A percentile compares a stretch with the other conserved stretches of the same genome.
Evolutionary conservation across 2,329 filamentous ascomycete species (phyloP).

Genomic region (Diplocarpon rosae): DNA sequence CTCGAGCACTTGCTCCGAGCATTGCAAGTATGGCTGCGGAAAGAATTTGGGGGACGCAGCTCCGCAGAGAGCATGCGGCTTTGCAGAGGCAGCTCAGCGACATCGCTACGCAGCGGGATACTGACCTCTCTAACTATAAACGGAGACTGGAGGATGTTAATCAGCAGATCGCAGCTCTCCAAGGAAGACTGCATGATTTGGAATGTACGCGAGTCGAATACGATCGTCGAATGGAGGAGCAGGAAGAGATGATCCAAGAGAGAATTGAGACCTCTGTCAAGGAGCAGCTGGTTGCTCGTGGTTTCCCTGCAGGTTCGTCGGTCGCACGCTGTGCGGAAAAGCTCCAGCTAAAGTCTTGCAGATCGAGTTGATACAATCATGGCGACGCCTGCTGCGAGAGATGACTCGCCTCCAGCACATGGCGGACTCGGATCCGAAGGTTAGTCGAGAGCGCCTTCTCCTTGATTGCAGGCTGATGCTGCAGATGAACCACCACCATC

Average conservation of each 20-base stretch:
- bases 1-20: background rate
- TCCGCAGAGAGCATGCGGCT: slow-evolving; percentile 19
- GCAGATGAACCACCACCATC: background rate
- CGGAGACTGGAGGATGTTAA: slow-evolving; percentile 7
- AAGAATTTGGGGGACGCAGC: slow-evolving; percentile 17
- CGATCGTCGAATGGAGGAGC: slow-evolving; percentile 2
- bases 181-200: slow-evolving; percentile 8
- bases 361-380: background rate
- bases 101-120: slow-evolving; percentile 2
- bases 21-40: slow-evolving; percentile 9
- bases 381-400: background rate
- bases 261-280: background rate
- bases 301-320: background rate
- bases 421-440: background rate
- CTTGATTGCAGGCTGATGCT: background rate
- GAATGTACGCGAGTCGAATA: slow-evolving; percentile 2
- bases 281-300: background rate
- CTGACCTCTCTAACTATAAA: slow-evolving; percentile 1
- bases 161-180: slow-evolving; percentile 5
- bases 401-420: background rate
- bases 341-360: background rate
- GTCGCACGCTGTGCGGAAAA: background rate
- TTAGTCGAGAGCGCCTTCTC: background rate
- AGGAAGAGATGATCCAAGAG: background rate
- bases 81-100: slow-evolving; percentile 13